These are phyloP conservation scores for Blastobotrys muscicola DNA, from an alignment of 805 yeast species.

Conservation along the genomic window DNA sequence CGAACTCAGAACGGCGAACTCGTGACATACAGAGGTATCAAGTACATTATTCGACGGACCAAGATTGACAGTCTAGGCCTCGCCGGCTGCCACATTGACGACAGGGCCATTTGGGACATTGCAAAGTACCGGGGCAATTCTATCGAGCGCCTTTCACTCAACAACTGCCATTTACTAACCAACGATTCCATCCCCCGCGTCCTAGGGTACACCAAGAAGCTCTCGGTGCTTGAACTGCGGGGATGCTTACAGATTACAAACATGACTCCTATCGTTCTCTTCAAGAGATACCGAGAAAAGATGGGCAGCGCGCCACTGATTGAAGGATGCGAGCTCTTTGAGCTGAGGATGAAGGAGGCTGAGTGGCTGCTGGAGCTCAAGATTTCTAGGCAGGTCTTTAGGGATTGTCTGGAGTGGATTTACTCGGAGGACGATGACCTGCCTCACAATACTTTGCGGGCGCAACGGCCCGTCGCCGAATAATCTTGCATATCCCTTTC, in stretches of 20 bases:
- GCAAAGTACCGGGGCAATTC: conserved; percentile 42
- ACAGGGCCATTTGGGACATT: conserved; percentile 71
- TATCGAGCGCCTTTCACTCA: conserved; percentile 61
- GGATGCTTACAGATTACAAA: conserved; percentile 48
- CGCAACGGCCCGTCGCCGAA: too few species aligned
- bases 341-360: conserved; percentile 47
- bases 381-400: conserved; percentile 46
- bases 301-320: conserved; percentile 44
- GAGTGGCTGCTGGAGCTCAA: conserved; percentile 49
- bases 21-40: conserved; percentile 62
- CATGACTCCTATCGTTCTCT: conserved; percentile 56
- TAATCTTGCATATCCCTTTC: too few species aligned
- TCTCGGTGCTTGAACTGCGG: conserved; percentile 71
- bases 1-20: conserved; percentile 59
- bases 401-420: conserved; percentile 49
- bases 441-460: not conserved
- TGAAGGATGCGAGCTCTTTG: conserved; percentile 70
- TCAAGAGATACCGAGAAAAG: conserved; percentile 36
- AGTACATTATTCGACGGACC: conserved; percentile 48
- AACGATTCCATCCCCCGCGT: conserved; percentile 49
- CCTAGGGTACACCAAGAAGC: conserved; percentile 42
- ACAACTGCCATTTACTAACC: conserved; percentile 55
- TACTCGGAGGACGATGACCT: conserved; percentile 18
- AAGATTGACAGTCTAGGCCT: conserved; percentile 63
- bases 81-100: conserved; percentile 80